Base-by-base conservation (phyloP, 202 grass and related monocot species). In the Setaria italica region DNA sequence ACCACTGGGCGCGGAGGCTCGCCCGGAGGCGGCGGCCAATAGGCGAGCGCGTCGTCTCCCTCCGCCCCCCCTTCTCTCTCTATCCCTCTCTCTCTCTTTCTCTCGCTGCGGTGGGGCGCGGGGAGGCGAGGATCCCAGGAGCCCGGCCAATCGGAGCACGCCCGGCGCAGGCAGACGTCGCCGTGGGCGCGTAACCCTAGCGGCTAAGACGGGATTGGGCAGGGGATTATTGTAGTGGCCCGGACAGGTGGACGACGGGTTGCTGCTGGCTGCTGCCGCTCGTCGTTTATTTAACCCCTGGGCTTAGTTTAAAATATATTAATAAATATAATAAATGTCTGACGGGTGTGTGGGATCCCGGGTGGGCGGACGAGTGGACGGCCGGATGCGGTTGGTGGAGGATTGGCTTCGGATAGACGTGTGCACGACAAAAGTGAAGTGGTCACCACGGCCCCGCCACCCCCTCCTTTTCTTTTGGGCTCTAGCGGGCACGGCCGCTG, bases 1-100 rank as follows among this genome's bases (percentile, higher is more conserved):
- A 91, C 85, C 85, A 77, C 45, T 87, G 80, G 68, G 60, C 67
- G 54, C 35, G 34, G 17, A 35, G 89, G 54, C 6, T 33, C 60
- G 60, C 60, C 50, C 60, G 78, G 84, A 67, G 58, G 70, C 76
- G 68, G 69, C 89, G 71, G 81, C 89, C 89, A 91, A 88, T 91
- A 65, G 72, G 50, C 32, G 16, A 11, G 70, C 72, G 73, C 70
- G 81, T 39, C 72, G 83, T 78, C 83, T 78, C 10, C 10, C 37
- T 41, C 19, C 37, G 19, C 32, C 32, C 32, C 6, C 60, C 11
- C 33, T 19, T 16, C 33, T n/a, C 41, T 29, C 62, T 35, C 46
- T 76, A 14, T 85, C 42, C 17, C 65, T 51, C 46, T 34, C 34
- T 32, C 64, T 37, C 30, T 33, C 48, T 19, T 14, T 20, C 70